A percentile compares a stretch with the other conserved stretches of the same genome.
phyloP scores from a whole-genome alignment of 441 rosid species.

The Bocquillonia castaneifolia region DNA sequence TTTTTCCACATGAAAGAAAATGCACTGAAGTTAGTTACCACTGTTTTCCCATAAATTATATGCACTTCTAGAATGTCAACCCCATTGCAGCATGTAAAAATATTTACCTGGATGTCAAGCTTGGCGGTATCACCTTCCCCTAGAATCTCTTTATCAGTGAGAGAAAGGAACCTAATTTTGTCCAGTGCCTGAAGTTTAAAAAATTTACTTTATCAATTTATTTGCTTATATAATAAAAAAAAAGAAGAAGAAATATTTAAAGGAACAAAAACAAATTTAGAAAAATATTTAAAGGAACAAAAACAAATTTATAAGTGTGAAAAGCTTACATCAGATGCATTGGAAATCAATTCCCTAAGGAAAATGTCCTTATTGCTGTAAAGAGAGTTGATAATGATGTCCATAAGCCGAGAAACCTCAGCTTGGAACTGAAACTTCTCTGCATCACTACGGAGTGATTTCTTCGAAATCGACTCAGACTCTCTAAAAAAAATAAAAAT shows the following conservation, averaged over 20 bases:
- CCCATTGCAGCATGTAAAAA: neutral
- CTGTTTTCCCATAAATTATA: neutral
- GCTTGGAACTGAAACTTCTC: conserved; percentile 96
- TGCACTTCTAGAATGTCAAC: neutral
- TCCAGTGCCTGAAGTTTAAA: conserved; percentile 62
- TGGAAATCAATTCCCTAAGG: conserved; percentile 92
- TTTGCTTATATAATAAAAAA: neutral
- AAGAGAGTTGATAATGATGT: conserved; percentile 89
- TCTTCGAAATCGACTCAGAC: conserved; percentile 83
- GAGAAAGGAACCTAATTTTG: conserved; percentile 88
- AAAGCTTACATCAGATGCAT: conserved; percentile 84
- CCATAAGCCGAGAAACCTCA: conserved; percentile 97
- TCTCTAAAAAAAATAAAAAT: too few relatives aligned
- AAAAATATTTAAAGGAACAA: too few relatives aligned
- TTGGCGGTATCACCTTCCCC: conserved; percentile 91
- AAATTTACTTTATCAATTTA: neutral
- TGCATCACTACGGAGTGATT: conserved; percentile 68
- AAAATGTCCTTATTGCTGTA: conserved; percentile 94
- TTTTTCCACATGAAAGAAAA: conserved; percentile 1
- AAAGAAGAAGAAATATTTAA: neutral
- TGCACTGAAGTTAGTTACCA: neutral
- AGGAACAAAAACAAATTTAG: too few relatives aligned
- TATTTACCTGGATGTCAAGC: conserved; percentile 88
- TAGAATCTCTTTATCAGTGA: conserved; percentile 80
- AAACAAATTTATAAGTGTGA: too few relatives aligned